A percentile compares a stretch with the other conserved stretches of the same genome.
Evolutionary conservation across 2,329 filamentous ascomycete species (phyloP).

Genomic region (Aspergillus persii): DNA sequence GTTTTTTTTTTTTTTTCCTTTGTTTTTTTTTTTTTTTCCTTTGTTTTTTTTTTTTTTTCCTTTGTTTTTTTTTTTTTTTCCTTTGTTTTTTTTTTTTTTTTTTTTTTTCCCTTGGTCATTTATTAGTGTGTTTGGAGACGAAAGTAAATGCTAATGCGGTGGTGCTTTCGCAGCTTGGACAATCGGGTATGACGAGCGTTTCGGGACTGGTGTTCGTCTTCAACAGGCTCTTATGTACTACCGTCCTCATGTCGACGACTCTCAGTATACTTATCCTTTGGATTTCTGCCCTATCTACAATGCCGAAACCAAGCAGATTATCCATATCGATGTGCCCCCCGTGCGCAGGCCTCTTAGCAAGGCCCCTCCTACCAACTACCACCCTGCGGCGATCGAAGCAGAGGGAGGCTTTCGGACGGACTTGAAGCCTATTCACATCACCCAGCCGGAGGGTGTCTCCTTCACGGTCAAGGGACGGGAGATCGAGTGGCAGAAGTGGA

Average conservation of each 20-base stretch:
- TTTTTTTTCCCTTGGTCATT: no score
- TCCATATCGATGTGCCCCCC: slow-evolving; percentile 80
- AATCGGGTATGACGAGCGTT: slow-evolving; percentile 89
- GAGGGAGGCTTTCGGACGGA: slow-evolving; percentile 74
- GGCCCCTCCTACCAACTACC: slow-evolving; percentile 74
- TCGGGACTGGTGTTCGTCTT: slow-evolving; percentile 72
- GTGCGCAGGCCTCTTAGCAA: slow-evolving; percentile 73
- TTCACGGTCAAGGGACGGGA: slow-evolving; percentile 73
- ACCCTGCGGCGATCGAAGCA: slow-evolving; percentile 68
- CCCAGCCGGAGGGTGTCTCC: slow-evolving; percentile 83
- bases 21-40: no score
- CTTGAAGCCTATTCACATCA: slow-evolving; percentile 83
- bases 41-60: background rate
- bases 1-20: background rate
- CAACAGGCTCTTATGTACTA: slow-evolving; percentile 98
- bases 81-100: background rate
- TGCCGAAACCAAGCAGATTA: slow-evolving; percentile 71
- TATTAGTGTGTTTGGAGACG: no score
- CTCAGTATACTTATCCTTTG: slow-evolving; percentile 85
- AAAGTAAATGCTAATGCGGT: background rate
- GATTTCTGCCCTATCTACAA: slow-evolving; percentile 95
- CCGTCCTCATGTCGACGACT: slow-evolving; percentile 77
- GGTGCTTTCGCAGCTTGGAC: slow-evolving; percentile 65
- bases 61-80: background rate
- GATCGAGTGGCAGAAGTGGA: slow-evolving; percentile 91